Conservation (phyloP, 2,329 filamentous ascomycete genomes). For the Fonsecaea monophora region DNA sequence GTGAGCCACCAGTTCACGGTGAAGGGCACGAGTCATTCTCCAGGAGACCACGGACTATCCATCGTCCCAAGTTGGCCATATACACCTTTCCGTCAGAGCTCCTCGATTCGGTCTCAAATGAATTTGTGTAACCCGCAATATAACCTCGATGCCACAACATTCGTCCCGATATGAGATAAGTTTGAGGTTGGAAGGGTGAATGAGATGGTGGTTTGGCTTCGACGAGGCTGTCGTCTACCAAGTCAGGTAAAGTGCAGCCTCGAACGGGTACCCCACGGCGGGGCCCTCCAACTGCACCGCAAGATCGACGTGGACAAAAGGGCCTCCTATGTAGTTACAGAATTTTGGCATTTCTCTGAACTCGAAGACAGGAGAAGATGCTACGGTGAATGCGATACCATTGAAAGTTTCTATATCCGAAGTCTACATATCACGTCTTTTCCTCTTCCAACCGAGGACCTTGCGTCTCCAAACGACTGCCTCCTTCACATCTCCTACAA, state of each 20-base stretch:
- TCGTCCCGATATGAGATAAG: not conserved
- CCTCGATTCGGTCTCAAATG: not conserved
- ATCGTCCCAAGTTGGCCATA: not conserved
- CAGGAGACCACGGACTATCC: not conserved
- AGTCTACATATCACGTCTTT: not conserved
- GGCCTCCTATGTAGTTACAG: not conserved
- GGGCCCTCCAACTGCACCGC: too few species aligned
- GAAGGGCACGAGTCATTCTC: not conserved
- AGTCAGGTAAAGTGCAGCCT: constrained; percentile 2
- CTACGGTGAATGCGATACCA: not conserved
- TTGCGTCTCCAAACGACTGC: not conserved
- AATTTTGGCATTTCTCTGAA: not conserved
- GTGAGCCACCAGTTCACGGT: not conserved
- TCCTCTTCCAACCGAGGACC: not conserved
- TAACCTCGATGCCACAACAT: not conserved
- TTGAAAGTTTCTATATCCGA: not conserved
- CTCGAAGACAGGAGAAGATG: not conserved
- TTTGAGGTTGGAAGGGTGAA: not conserved
- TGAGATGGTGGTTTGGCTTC: not conserved
- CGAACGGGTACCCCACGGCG: not conserved
- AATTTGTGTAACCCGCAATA: not conserved
- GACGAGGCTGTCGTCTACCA: not conserved
- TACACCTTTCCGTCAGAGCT: not conserved
- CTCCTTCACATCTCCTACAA: not conserved
- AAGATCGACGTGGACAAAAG: not conserved